These are phyloP conservation scores for Tolypocladium amazonense DNA, from an alignment of 2,329 filamentous ascomycete species.

Conservation along the genomic window DNA sequence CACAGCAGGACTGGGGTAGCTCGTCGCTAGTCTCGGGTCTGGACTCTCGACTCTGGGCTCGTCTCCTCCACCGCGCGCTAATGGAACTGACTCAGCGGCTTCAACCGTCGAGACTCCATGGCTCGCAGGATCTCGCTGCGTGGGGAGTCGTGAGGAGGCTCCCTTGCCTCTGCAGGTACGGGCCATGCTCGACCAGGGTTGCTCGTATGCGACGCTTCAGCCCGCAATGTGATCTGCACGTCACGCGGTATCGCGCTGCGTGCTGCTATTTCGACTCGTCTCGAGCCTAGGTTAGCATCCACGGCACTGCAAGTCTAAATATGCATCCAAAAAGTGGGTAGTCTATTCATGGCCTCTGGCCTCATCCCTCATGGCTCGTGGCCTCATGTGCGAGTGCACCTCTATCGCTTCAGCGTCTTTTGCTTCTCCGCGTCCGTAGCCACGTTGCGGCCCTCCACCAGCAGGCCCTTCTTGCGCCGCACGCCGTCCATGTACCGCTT, in stretches of 20 bases:
- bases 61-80: background rate
- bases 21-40: background rate
- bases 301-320: background rate
- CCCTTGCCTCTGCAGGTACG: background rate
- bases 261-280: background rate
- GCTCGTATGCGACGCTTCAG: background rate
- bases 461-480: conserved; percentile 72
- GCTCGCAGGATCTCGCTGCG: background rate
- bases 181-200: background rate
- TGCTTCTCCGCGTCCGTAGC: conserved; percentile 90
- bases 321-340: background rate
- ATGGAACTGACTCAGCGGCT: background rate
- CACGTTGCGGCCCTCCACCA: conserved; percentile 67
- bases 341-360: background rate
- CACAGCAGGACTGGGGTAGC: background rate
- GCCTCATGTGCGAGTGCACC: background rate
- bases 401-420: conserved; percentile 53
- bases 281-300: background rate
- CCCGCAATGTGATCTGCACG: no score
- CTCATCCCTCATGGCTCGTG: no score
- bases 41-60: background rate
- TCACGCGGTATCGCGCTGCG: no score
- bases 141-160: background rate
- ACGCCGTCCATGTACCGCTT: conserved; percentile 94
- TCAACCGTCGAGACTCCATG: background rate